Evolutionary conservation across 2,329 filamentous ascomycete species (phyloP), one percentile per base, ranked within the genome.

Genomic region (Paecilomyces sp.): DNA sequence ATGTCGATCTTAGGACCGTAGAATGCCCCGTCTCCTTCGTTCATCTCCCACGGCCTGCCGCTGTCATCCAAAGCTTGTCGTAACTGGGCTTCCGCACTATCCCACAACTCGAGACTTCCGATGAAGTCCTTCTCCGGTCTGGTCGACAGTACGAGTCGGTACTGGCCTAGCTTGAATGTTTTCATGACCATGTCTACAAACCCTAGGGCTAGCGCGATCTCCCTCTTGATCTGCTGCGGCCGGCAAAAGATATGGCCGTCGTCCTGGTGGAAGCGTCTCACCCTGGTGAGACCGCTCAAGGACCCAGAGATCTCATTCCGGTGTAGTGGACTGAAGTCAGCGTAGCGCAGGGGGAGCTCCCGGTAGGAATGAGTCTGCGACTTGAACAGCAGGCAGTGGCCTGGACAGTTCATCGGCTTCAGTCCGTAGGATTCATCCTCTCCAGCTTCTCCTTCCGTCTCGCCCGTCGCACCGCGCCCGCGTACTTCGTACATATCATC

Each of bases 1-100:
- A 96, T 89, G 69, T 96, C 91, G 64, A 96, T 96, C 77, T 96
- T 96, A 33, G 92, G 91, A 0, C 92, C 91, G 68, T 96, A 96
- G 70, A 96, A 96, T 3, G 91, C 91, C 13, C 92, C 91, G 61
- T 95, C 91, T 11, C 90, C 91, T 67, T 88, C 83, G 63, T 92
- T 93, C 60, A 93, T 66, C 1, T 82, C 83, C 89, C 90, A 96
- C 36, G 83, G 76, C 66, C 85, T 83, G 9, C 87, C 88, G 13
- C 82, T 86, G 28, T 77, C 81, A 61, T 87, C 79, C 41, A 92
- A 75, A 0, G 88, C 87, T 57, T 82, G 75, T 58, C 80, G 84
- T 58, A 92, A 75, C 55, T 90, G 86, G n/a, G 72, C 70, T 69
- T 91, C 88, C 1, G 89, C 88, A 61, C 79, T 80, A 36, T 86